phyloP scores from a whole-genome alignment of 1,284 basidiomycete genomes.

The Ganoderma resinaceum region DNA sequence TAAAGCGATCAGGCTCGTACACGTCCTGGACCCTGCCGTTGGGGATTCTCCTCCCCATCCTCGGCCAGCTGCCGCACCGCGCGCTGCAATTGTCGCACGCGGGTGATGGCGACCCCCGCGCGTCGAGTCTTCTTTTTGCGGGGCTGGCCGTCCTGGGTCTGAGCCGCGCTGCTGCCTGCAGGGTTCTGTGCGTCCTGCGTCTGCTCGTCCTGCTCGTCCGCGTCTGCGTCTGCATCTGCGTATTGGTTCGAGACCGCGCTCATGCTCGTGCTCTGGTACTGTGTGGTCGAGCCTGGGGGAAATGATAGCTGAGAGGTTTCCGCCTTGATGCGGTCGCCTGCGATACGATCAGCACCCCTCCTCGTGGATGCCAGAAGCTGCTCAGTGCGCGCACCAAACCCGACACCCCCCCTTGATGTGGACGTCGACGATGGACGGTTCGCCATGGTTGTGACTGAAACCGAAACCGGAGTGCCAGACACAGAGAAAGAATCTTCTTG shows the following conservation, averaged over 20 bases:
- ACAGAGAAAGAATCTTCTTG: conserved; percentile 10
- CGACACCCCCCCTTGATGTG: conserved; percentile 21
- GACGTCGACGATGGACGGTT: conserved; percentile 19
- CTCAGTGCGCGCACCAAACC: conserved; percentile 22
- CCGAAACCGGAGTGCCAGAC: conserved; percentile 7
- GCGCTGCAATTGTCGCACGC: conserved; percentile 29
- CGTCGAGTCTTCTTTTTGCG: conserved; percentile 32
- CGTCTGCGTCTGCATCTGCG: conserved; percentile 20
- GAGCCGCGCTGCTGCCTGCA: conserved; percentile 11
- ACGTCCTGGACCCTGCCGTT: conserved; percentile 25
- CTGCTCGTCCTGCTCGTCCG: conserved; percentile 24
- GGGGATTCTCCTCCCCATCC: conserved; percentile 24
- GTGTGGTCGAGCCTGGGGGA: conserved; percentile 7
- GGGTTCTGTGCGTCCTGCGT: conserved; percentile 15
- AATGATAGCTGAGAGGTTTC: conserved; percentile 24
- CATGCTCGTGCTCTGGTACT: conserved; percentile 5
- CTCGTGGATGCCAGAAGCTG: conserved; percentile 27
- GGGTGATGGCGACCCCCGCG: conserved; percentile 29
- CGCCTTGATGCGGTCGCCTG: conserved; percentile 26
- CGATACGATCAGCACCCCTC: conserved; percentile 26
- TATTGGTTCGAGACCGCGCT: conserved; percentile 24
- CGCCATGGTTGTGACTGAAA: conserved; percentile 20
- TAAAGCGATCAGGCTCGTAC: conserved; percentile 15
- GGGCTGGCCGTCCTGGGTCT: conserved; percentile 27
- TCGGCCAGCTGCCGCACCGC: conserved; percentile 30